Conservation (phyloP, 257 asterid genomes). For the Fraxinus excelsior region DNA sequence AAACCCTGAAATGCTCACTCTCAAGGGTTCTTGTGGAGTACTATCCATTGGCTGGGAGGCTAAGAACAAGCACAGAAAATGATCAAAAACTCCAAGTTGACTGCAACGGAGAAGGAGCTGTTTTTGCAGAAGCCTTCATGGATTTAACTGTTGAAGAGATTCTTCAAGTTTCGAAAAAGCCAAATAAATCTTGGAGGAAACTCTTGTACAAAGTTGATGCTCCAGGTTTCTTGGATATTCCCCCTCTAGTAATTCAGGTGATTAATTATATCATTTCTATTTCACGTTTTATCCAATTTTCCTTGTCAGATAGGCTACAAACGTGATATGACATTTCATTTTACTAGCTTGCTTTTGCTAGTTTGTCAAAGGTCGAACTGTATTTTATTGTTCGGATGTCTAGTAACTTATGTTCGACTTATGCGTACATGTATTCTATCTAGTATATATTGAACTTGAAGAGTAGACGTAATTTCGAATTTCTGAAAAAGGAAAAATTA, state of each 20-base stretch:
- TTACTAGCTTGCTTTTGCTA: too few species aligned
- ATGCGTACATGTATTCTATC: background rate
- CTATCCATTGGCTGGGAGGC: constrained; percentile 84
- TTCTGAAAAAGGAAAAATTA: background rate
- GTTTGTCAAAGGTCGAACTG: too few species aligned
- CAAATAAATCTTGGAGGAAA: constrained; percentile 64
- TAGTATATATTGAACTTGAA: constrained; percentile 6
- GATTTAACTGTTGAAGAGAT: constrained; percentile 56
- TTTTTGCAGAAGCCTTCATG: constrained; percentile 70
- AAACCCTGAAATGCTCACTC: constrained; percentile 52
- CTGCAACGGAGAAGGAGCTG: constrained; percentile 87
- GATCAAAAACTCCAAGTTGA: constrained; percentile 67
- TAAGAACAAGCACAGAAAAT: constrained; percentile 38
- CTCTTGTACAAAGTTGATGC: constrained; percentile 61
- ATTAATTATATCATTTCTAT: background rate
- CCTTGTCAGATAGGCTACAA: too few species aligned
- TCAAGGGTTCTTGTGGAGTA: constrained; percentile 63
- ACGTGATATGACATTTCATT: too few species aligned
- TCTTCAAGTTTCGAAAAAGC: constrained; percentile 44
- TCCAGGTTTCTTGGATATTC: constrained; percentile 59
- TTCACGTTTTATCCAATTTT: too few species aligned
- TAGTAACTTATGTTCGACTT: too few species aligned
- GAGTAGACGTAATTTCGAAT: background rate
- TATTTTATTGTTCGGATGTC: too few species aligned
- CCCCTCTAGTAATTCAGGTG: constrained; percentile 87